These are phyloP conservation scores for Coniochaeta hoffmannii DNA, from an alignment of 2,329 filamentous ascomycete genomes.

Conservation along the genomic window DNA sequence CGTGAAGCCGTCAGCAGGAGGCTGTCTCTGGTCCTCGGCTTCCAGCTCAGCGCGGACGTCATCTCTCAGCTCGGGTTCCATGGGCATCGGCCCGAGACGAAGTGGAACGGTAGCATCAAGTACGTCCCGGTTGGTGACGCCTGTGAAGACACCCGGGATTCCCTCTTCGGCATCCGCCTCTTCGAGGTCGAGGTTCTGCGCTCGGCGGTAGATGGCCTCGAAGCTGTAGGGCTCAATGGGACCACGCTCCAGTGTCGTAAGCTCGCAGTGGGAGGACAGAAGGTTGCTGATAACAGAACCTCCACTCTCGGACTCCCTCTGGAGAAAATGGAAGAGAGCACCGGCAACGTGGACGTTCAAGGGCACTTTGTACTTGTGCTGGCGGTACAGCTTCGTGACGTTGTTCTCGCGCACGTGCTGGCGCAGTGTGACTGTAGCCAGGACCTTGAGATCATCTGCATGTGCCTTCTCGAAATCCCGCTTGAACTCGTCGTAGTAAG, in stretches of 20 bases:
- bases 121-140: conserved; percentile 53
- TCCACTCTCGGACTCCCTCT: conserved; percentile 76
- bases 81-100: conserved; percentile 72
- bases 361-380: conserved; percentile 83
- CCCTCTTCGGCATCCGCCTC: conserved; percentile 58
- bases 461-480: conserved; percentile 68
- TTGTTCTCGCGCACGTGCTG: conserved; percentile 72
- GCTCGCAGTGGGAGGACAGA: conserved; percentile 52
- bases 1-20: conserved; percentile 62
- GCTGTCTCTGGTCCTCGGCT: conserved; percentile 73
- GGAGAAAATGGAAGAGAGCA: conserved; percentile 79
- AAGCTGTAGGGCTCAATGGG: conserved; percentile 59
- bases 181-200: conserved; percentile 54
- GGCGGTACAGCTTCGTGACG: conserved; percentile 72
- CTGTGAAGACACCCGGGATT: conserved; percentile 55
- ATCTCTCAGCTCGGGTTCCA: conserved; percentile 74
- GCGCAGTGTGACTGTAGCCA: conserved; percentile 68
- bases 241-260: conserved; percentile 52
- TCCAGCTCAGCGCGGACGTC: conserved; percentile 83
- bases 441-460: conserved; percentile 67
- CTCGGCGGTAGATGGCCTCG: conserved; percentile 49
- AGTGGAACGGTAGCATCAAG: conserved; percentile 51
- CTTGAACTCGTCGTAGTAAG: conserved; percentile 64
- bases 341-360: conserved; percentile 80
- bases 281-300: conserved; percentile 72